Evolutionary conservation across 78 protist species (phyloP).

Genomic region (Mantamonas sphyraenae): DNA sequence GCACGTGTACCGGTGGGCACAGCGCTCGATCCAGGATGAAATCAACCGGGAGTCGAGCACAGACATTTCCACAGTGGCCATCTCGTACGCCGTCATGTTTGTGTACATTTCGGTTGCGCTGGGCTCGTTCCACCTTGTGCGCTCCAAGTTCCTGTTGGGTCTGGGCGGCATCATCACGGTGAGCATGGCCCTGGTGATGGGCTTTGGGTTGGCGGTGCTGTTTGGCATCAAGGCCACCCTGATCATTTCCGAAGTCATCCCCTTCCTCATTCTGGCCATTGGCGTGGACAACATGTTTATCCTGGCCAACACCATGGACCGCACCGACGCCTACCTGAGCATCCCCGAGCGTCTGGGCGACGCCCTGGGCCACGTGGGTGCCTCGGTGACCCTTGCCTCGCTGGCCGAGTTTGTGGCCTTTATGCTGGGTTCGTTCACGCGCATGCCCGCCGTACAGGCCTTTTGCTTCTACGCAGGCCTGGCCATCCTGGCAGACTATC

Average conservation of each 20-base stretch:
- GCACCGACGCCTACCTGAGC: conserved; percentile 7
- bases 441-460: conserved; percentile 66
- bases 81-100: conserved; percentile 47
- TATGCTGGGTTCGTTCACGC: conserved; percentile 59
- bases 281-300: conserved; percentile 76
- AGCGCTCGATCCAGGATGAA: conserved; percentile 48
- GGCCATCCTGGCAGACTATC: conserved; percentile 44
- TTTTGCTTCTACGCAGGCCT: conserved; percentile 54
- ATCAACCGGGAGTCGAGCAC: conserved; percentile 39
- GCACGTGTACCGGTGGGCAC: too few species aligned
- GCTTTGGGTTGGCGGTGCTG: neutral
- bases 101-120: conserved; percentile 56
- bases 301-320: conserved; percentile 50
- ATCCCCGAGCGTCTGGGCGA: conserved; percentile 33
- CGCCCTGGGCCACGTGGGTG: conserved; percentile 43
- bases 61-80: conserved; percentile 37
- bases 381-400: conserved; percentile 63
- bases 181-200: conserved; percentile 9
- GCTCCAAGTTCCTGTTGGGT: conserved; percentile 45
- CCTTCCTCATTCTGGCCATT: conserved; percentile 68
- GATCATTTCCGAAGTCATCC: conserved; percentile 68
- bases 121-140: conserved; percentile 32
- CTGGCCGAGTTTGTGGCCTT: conserved; percentile 60
- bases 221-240: conserved; percentile 51
- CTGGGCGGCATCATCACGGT: conserved; percentile 59